phyloP scores from a whole-genome alignment of 1,284 basidiomycete species.

The Ceraceosorus bombacis region DNA sequence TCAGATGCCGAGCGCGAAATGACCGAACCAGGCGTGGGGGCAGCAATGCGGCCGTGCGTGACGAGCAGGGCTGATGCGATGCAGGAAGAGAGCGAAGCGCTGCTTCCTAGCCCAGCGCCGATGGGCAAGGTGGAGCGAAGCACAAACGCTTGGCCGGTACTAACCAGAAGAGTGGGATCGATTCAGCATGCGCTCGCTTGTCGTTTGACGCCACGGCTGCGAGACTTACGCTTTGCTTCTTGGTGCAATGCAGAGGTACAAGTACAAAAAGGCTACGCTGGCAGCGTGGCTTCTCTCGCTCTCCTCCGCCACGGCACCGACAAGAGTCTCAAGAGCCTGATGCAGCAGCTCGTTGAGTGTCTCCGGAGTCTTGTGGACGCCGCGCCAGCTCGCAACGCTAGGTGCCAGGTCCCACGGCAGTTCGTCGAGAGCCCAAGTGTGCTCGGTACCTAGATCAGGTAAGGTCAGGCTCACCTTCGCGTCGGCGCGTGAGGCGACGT shows the following conservation, averaged over 20 bases:
- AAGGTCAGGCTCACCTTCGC: constrained; percentile 69
- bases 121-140: constrained; percentile 91
- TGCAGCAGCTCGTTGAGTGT: constrained; percentile 33
- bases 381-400: constrained; percentile 17
- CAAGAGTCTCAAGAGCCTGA: constrained; percentile 28
- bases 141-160: constrained; percentile 69
- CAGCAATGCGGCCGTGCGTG: constrained; percentile 54
- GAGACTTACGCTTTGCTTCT: constrained; percentile 53
- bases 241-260: constrained; percentile 73
- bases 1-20: constrained; percentile 55
- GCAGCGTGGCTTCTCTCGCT: constrained; percentile 55
- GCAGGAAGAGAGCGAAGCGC: constrained; percentile 87
- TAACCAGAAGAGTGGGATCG: constrained; percentile 31
- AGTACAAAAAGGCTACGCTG: constrained; percentile 78
- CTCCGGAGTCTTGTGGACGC: constrained; percentile 62
- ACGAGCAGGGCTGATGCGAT: constrained; percentile 69
- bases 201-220: constrained; percentile 33
- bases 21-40: constrained; percentile 32
- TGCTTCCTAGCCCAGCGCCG: constrained; percentile 94
- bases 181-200: constrained; percentile 6
- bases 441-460: constrained; percentile 70
- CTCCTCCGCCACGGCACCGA: constrained; percentile 19
- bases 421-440: constrained; percentile 68
- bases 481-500: constrained; percentile 68
- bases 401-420: constrained; percentile 73